Conservation (phyloP, 345 rosid species). For the Triadica sebifera region DNA sequence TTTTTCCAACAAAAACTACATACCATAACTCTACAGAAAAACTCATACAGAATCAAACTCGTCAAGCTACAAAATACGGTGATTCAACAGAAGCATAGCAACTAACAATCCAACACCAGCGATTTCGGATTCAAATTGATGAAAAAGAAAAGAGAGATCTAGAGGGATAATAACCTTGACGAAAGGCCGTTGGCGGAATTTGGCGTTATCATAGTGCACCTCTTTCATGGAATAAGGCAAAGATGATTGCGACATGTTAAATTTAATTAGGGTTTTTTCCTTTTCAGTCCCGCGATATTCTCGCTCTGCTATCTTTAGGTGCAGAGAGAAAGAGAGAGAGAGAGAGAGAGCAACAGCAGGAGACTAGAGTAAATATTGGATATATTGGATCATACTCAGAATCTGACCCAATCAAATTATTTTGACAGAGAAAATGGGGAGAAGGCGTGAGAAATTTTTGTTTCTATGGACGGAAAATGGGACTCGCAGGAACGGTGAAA, state of each 20-base stretch:
- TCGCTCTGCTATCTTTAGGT: not conserved
- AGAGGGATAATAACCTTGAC: slow-evolving; percentile 41
- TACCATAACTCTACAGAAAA: no score
- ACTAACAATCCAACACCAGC: not conserved
- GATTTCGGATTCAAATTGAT: not conserved
- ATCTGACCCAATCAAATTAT: not conserved
- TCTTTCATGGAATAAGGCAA: slow-evolving; percentile 82
- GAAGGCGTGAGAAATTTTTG: not conserved
- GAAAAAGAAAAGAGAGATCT: not conserved
- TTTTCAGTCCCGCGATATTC: not conserved
- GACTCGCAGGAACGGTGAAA: slow-evolving; percentile 2
- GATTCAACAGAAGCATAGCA: not conserved
- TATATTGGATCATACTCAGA: not conserved
- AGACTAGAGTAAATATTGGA: not conserved
- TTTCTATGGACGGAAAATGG: not conserved
- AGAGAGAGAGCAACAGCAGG: not conserved
- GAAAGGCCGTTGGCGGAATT: slow-evolving; percentile 82
- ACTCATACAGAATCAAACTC: not conserved
- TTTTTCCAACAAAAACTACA: not conserved
- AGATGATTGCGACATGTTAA: slow-evolving; percentile 61
- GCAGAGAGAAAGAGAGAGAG: not conserved
- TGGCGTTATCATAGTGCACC: slow-evolving; percentile 89
- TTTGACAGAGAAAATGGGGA: not conserved
- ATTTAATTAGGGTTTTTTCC: slow-evolving; percentile 11
- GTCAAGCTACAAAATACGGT: not conserved